Percentiles rank a stretch among this genome's conserved stretches.
Conservation (phyloP, 2,329 filamentous ascomycete genomes). For the Colletotrichum kahawae region DNA sequence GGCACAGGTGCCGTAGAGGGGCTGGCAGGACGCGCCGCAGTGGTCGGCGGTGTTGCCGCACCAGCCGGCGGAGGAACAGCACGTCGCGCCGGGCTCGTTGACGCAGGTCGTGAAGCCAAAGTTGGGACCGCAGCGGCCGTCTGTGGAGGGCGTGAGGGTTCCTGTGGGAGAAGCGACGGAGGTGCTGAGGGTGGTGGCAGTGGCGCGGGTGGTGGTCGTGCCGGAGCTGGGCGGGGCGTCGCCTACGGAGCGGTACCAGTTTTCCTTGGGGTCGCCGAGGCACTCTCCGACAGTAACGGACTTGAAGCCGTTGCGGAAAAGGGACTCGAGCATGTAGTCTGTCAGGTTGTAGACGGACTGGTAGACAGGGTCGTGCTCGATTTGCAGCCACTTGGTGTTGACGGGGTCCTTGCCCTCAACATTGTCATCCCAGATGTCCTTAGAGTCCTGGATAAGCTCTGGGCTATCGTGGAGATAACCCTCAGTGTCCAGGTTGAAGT, state of each 20-base stretch:
- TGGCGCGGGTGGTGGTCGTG: not conserved
- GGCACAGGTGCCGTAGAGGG: conserved; percentile 28
- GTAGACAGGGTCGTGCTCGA: conserved; percentile 48
- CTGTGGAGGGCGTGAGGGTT: conserved; percentile 17
- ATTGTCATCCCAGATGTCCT: conserved; percentile 41
- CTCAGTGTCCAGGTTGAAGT: conserved; percentile 41
- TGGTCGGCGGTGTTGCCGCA: conserved; percentile 45
- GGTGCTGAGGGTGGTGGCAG: not conserved
- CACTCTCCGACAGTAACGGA: conserved; percentile 59
- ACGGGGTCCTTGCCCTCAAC: conserved; percentile 32
- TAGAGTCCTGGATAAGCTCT: conserved; percentile 36
- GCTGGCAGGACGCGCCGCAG: conserved; percentile 43
- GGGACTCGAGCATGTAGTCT: conserved; percentile 38
- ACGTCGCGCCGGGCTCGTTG: conserved; percentile 23
- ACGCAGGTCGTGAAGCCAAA: conserved; percentile 28
- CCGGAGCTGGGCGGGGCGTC: not conserved
- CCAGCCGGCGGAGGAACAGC: conserved; percentile 35
- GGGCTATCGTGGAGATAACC: conserved; percentile 37
- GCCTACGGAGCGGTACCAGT: conserved; percentile 56
- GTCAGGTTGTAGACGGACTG: conserved; percentile 44
- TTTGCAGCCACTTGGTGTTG: conserved; percentile 23
- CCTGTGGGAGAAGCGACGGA: conserved; percentile 11
- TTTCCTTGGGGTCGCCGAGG: conserved; percentile 53
- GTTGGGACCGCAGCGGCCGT: conserved; percentile 32
- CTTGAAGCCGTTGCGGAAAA: conserved; percentile 42